phyloP scores from a whole-genome alignment of 1,284 basidiomycete genomes.

The Vanrija sp. region DNA sequence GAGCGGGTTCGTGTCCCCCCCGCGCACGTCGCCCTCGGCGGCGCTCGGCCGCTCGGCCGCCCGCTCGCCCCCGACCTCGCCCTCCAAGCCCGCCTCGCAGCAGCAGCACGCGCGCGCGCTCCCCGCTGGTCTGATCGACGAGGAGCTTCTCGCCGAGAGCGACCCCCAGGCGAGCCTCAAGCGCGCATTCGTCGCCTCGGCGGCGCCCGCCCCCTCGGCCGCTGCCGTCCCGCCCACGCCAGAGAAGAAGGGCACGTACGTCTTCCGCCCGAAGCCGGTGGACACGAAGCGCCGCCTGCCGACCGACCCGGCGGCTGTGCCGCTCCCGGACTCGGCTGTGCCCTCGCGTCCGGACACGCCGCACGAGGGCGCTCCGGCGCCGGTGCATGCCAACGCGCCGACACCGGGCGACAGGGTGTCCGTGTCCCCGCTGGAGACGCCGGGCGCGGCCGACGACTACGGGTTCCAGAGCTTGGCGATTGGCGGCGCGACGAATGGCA shows the following conservation, averaged over 20 bases:
- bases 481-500: conserved; percentile 17
- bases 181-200: conserved; percentile 35
- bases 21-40: neutral
- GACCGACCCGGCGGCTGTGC: conserved; percentile 18
- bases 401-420: conserved; percentile 30
- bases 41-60: neutral
- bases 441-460: conserved; percentile 24
- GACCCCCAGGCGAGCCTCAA: conserved; percentile 42
- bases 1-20: neutral
- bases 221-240: neutral
- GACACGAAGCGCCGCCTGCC: neutral
- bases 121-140: conserved; percentile 32
- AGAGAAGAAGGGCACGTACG: conserved; percentile 24
- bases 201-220: neutral
- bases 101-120: conserved; percentile 3
- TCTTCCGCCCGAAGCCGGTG: conserved; percentile 25
- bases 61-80: neutral
- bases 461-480: conserved; percentile 39
- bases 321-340: conserved; percentile 30
- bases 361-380: too few relatives aligned
- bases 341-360: conserved; percentile 25
- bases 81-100: conserved; percentile 6
- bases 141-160: conserved; percentile 40
- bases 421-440: conserved; percentile 42
- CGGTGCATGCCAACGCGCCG: conserved; percentile 10